A percentile compares a stretch with the other conserved stretches of the same genome.
Conservation (phyloP, 352 stramenopile species). For the Globisporangium cylindrosporum region DNA sequence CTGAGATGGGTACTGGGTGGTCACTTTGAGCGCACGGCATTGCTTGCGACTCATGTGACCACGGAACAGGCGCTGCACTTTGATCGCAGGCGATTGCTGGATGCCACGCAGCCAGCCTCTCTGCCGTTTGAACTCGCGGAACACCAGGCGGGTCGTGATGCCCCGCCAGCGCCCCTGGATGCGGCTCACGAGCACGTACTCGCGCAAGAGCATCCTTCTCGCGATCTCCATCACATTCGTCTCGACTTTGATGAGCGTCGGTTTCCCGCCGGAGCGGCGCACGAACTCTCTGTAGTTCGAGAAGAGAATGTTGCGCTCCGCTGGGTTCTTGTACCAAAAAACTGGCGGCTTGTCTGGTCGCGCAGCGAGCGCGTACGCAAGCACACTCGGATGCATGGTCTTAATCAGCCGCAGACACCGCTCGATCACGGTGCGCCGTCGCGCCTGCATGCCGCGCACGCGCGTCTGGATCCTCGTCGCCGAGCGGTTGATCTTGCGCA, state of each 20-base stretch:
- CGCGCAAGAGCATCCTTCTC: slow-evolving; percentile 52
- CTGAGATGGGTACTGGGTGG: slow-evolving; percentile 41
- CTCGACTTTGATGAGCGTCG: slow-evolving; percentile 69
- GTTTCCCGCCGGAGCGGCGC: slow-evolving; percentile 49
- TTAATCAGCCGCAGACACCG: slow-evolving; percentile 61
- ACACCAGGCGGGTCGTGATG: slow-evolving; percentile 58
- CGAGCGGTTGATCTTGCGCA: slow-evolving; percentile 46
- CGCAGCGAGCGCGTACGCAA: slow-evolving; percentile 34
- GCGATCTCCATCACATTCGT: slow-evolving; percentile 72
- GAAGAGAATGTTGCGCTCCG: slow-evolving; percentile 57
- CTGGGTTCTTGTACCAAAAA: slow-evolving; percentile 77
- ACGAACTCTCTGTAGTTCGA: slow-evolving; percentile 83
- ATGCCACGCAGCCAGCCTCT: slow-evolving; percentile 56
- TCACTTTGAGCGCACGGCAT: slow-evolving; percentile 37
- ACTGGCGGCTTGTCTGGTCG: slow-evolving; percentile 40
- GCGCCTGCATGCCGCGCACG: slow-evolving; percentile 59
- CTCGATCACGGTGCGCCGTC: slow-evolving; percentile 54
- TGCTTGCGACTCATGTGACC: slow-evolving; percentile 35
- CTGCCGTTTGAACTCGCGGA: slow-evolving; percentile 63
- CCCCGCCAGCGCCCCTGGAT: slow-evolving; percentile 68
- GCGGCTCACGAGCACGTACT: slow-evolving; percentile 63
- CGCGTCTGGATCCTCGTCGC: slow-evolving; percentile 59
- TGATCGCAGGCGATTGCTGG: slow-evolving; percentile 62
- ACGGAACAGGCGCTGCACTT: slow-evolving; percentile 67
- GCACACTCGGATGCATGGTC: slow-evolving; percentile 49